Conservation (phyloP, 495 filamentous ascomycete genomes). For the Corynascus novoguineensis region DNA sequence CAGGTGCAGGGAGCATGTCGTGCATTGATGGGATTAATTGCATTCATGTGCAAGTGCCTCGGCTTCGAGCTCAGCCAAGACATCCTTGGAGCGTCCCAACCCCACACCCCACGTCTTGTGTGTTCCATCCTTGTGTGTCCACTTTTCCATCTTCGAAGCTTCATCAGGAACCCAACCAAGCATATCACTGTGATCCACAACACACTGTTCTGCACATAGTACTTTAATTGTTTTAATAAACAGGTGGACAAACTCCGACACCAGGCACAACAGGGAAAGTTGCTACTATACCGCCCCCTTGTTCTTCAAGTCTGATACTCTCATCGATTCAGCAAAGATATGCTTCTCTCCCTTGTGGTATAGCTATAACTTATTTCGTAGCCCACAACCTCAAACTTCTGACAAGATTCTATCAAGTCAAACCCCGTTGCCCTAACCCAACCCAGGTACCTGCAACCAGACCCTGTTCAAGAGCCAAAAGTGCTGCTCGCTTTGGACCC, state of each 20-base stretch:
- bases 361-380: neutral
- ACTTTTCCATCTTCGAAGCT: too few relatives aligned
- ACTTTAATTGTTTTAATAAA: neutral
- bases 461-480: neutral
- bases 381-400: neutral
- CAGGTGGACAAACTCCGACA: neutral
- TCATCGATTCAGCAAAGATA: neutral
- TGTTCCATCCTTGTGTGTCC: too few relatives aligned
- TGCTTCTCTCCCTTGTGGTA: neutral
- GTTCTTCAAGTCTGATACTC: neutral
- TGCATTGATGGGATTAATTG: neutral
- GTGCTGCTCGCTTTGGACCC: neutral
- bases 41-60: slow-evolving; percentile 5
- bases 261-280: neutral
- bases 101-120: slow-evolving; percentile 13
- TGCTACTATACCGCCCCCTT: neutral
- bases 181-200: too few relatives aligned
- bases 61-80: slow-evolving; percentile 11
- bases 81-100: neutral
- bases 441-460: neutral
- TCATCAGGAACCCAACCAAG: too few relatives aligned
- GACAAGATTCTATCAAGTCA: neutral
- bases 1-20: neutral
- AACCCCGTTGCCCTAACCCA: neutral
- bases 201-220: too few relatives aligned